phyloP scores from a whole-genome alignment of 148 eudicot genomes.

The Pharnaceum exiguum region DNA sequence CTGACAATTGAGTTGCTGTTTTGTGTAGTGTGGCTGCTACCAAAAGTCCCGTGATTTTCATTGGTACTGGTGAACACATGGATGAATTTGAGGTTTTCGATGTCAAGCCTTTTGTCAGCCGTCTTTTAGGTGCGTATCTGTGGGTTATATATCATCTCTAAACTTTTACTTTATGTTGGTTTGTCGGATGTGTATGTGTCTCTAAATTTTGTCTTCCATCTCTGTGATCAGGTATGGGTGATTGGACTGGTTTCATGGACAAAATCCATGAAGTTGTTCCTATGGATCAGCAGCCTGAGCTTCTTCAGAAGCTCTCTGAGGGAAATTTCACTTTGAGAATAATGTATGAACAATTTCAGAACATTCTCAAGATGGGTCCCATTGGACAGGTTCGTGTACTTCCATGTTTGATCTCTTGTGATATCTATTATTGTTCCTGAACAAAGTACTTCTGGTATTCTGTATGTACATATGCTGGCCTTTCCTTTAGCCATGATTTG shows the following conservation, averaged over 20 bases:
- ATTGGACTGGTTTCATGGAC: slow-evolving; percentile 97
- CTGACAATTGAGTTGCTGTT: neutral
- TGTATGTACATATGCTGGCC: too few species aligned
- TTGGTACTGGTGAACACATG: slow-evolving; percentile 99
- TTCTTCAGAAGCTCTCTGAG: slow-evolving; percentile 91
- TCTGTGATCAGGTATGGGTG: slow-evolving; percentile 96
- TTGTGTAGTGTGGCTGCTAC: slow-evolving; percentile 92
- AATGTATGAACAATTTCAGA: slow-evolving; percentile 97
- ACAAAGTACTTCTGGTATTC: too few species aligned
- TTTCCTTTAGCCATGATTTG: too few species aligned
- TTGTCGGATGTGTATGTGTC: neutral
- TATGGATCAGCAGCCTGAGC: slow-evolving; percentile 99
- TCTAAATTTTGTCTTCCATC: slow-evolving; percentile 4
- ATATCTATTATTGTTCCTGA: too few species aligned
- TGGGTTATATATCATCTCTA: neutral
- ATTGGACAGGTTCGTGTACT: slow-evolving; percentile 91
- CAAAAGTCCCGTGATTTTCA: slow-evolving; percentile 95
- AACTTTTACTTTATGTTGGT: neutral
- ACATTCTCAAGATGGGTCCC: slow-evolving; percentile 94
- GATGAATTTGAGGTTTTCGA: slow-evolving; percentile 98
- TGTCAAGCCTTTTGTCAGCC: slow-evolving; percentile 96
- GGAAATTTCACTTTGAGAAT: slow-evolving; percentile 89
- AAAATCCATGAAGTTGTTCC: slow-evolving; percentile 97
- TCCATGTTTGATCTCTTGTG: too few species aligned
- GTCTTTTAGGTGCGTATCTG: slow-evolving; percentile 71